Evolutionary conservation across 345 rosid species (phyloP), one percentile per base, ranked within the genome.

Genomic region (Eucalyptus tenuipes): DNA sequence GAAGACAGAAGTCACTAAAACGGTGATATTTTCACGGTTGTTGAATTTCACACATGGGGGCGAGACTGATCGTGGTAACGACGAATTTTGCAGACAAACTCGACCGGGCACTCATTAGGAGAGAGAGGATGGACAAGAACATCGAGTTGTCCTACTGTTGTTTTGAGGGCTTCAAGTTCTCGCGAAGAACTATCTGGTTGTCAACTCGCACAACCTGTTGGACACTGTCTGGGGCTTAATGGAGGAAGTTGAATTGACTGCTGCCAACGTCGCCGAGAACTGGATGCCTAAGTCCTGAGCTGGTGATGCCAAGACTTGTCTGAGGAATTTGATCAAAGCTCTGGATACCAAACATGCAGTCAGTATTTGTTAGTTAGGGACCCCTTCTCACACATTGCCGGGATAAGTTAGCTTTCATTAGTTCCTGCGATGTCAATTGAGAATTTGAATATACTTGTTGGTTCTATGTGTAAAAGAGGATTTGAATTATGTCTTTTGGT

Each of bases 231-330:
- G 47, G 27, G 82, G 29, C 22, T 84, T 93, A 85, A 44, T 93
- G 68, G 47, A 33, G n/a, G 92, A 88, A 47, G 71, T 81, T 3
- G 52, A 88, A 3, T 40, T 93, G 88, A 52, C 25, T 52, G 90
- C 94, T 5, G 92, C 92, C 5, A 87, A 92, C 90, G 92, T 91
- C 49, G 92, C 92, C 4, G 90, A 93, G 89, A 81, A 92, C 53
- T 80, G 92, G 87, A 91, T 92, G 92, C 94, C 89, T 29, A 61
- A 61, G 68, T 27, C 57, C 57, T 0, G 25, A 7, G 57, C 10
- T 52, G 57, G 20, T 52, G 2, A 52, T 52, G 57, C 57, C 0
- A 52, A 20, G 57, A 52, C 10, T 7, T 52, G 57, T 20, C 57
- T 18, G 57, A 52, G 57, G 25, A 52, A 52, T 52, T 52, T 52